These are phyloP conservation scores for Diaporthe citri DNA, from an alignment of 2,329 filamentous ascomycete genomes.

Conservation along the genomic window DNA sequence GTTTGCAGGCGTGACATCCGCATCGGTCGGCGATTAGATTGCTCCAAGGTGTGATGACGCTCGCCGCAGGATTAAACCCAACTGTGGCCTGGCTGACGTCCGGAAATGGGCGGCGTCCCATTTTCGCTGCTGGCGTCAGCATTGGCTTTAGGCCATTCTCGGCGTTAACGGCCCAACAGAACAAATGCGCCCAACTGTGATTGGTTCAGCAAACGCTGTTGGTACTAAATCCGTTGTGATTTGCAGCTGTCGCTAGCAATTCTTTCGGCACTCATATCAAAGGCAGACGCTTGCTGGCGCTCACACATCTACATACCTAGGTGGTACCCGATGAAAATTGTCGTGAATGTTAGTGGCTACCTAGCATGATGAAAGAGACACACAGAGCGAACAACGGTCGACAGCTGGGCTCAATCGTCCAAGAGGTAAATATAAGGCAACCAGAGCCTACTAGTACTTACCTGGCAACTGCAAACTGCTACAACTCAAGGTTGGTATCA, in stretches of 20 bases:
- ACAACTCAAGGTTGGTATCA: background rate
- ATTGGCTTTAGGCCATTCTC: background rate
- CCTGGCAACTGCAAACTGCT: background rate
- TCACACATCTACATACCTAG: too few relatives aligned
- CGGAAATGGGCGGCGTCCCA: too few relatives aligned
- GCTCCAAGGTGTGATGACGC: background rate
- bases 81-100: too few relatives aligned
- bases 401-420: too few relatives aligned
- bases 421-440: too few relatives aligned
- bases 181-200: background rate
- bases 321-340: background rate
- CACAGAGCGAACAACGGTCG: too few relatives aligned
- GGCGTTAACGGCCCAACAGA: background rate
- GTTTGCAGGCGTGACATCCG: background rate
- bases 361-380: too few relatives aligned
- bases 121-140: constrained; percentile 9
- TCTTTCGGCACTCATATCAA: background rate
- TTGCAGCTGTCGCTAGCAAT: background rate
- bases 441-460: too few relatives aligned
- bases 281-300: background rate
- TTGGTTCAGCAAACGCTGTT: background rate
- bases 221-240: background rate
- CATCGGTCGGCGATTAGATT: background rate
- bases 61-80: background rate
- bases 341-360: background rate